phyloP scores from a whole-genome alignment of 2,329 filamentous ascomycete species.

The Nemania abortiva region DNA sequence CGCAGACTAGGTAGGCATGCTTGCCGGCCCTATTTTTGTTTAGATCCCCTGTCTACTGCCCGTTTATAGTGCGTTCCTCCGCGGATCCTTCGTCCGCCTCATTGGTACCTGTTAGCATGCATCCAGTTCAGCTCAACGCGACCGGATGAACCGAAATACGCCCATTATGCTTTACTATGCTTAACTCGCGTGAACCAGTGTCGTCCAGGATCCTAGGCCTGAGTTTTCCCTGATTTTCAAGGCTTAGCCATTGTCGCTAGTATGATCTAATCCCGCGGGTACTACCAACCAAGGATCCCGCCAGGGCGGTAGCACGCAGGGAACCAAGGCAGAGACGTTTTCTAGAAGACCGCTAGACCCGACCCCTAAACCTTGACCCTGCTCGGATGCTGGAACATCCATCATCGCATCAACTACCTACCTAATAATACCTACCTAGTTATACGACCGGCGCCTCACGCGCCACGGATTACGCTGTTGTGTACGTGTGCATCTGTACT shows the following conservation, averaged over 20 bases:
- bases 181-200: neutral
- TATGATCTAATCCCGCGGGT: slow-evolving; percentile 7
- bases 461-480: slow-evolving; percentile 12
- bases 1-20: slow-evolving; percentile 11
- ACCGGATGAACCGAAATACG: slow-evolving; percentile 39
- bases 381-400: slow-evolving; percentile 16
- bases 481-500: slow-evolving; percentile 13
- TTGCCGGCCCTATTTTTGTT: slow-evolving; percentile 10
- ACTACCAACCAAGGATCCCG: slow-evolving; percentile 24
- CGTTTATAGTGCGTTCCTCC: slow-evolving; percentile 22
- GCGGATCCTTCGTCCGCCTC: slow-evolving; percentile 31
- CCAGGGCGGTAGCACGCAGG: slow-evolving; percentile 28
- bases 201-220: slow-evolving; percentile 6
- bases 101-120: slow-evolving; percentile 15
- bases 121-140: slow-evolving; percentile 24
- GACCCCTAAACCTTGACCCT: slow-evolving; percentile 13
- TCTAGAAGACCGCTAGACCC: slow-evolving; percentile 28
- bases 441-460: slow-evolving; percentile 20
- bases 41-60: slow-evolving; percentile 22
- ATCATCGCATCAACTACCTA: slow-evolving; percentile 16
- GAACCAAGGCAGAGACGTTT: slow-evolving; percentile 28
- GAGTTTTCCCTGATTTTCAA: neutral
- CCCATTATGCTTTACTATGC: slow-evolving; percentile 25
- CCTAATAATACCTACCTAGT: slow-evolving; percentile 15
- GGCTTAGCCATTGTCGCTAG: slow-evolving; percentile 16